Conservation (phyloP, 31 red algal genomes). For the Porphyra umbilicalis region DNA sequence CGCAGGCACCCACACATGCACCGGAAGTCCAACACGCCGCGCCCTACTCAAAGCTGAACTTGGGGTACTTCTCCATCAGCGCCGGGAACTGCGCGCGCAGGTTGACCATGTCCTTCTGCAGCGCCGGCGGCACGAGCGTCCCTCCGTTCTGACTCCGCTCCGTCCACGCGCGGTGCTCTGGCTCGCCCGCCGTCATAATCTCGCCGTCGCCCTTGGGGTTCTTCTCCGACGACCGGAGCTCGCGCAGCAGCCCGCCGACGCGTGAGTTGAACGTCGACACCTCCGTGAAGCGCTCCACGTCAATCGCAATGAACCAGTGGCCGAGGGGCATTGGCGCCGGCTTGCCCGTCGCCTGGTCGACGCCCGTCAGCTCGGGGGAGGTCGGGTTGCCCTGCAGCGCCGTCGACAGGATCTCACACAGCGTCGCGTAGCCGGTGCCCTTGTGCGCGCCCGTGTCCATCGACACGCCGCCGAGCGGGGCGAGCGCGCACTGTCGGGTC, state of each 20-base stretch:
- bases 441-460: conserved; percentile 58
- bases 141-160: conserved; percentile 37
- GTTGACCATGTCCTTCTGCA: conserved; percentile 53
- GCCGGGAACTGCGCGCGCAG: conserved; percentile 32
- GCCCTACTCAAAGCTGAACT: conserved; percentile 51
- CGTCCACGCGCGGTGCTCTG: conserved; percentile 33
- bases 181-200: conserved; percentile 52
- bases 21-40: not conserved
- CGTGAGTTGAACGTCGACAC: conserved; percentile 30
- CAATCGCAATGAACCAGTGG: conserved; percentile 63
- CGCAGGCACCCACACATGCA: too few relatives aligned
- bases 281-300: conserved; percentile 48
- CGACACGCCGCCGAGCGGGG: conserved; percentile 46
- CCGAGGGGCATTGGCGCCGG: conserved; percentile 52
- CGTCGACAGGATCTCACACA: conserved; percentile 49
- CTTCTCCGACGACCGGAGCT: conserved; percentile 46
- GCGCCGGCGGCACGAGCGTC: conserved; percentile 39
- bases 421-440: conserved; percentile 48
- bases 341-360: conserved; percentile 47
- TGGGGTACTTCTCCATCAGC: conserved; percentile 35
- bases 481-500: conserved; percentile 56
- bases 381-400: conserved; percentile 34
- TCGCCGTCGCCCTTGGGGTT: conserved; percentile 51
- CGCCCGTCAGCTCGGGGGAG: conserved; percentile 44
- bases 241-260: conserved; percentile 36